A percentile compares a stretch with the other conserved stretches of the same genome.
phyloP scores from a whole-genome alignment of 2,329 filamentous ascomycete species.

The Incumbomyces delicatus region DNA sequence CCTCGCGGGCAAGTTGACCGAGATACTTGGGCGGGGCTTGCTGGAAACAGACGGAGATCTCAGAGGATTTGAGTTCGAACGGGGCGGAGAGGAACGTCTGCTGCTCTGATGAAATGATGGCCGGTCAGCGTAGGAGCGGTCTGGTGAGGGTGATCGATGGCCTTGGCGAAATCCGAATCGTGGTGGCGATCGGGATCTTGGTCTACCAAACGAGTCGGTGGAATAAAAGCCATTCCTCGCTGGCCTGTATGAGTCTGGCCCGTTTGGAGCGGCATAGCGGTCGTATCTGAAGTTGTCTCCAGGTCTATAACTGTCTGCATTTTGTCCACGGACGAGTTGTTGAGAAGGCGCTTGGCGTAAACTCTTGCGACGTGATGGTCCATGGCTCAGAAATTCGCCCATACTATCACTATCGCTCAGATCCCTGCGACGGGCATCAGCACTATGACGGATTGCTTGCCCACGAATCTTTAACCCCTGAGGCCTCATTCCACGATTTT shows the following conservation, averaged over 20 bases:
- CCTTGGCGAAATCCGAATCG: not conserved
- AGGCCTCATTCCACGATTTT: constrained; percentile 16
- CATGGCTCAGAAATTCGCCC: constrained; percentile 21
- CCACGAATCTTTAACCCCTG: constrained; percentile 29
- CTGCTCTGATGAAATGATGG: too few relatives aligned
- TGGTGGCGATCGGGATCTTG: constrained; percentile 11
- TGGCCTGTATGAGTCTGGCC: constrained; percentile 5
- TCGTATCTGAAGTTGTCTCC: not conserved
- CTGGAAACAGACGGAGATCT: too few relatives aligned
- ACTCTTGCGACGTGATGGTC: not conserved
- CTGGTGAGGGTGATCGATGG: constrained; percentile 1
- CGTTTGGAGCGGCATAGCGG: not conserved
- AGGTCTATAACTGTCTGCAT: not conserved
- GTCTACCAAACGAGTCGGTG: constrained; percentile 17
- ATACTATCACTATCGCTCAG: constrained; percentile 25
- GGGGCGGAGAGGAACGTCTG: too few relatives aligned
- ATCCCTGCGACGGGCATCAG: constrained; percentile 3
- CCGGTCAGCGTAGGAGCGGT: not conserved
- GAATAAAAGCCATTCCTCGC: constrained; percentile 13
- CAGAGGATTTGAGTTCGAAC: too few relatives aligned
- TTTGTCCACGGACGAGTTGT: not conserved
- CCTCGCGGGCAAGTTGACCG: too few relatives aligned
- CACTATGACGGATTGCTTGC: constrained; percentile 26
- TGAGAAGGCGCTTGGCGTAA: not conserved
- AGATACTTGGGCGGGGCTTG: too few relatives aligned